These are phyloP conservation scores for Aristolochia fimbriata DNA, from an alignment of 164 flowering plant genomes.

Conservation along the genomic window DNA sequence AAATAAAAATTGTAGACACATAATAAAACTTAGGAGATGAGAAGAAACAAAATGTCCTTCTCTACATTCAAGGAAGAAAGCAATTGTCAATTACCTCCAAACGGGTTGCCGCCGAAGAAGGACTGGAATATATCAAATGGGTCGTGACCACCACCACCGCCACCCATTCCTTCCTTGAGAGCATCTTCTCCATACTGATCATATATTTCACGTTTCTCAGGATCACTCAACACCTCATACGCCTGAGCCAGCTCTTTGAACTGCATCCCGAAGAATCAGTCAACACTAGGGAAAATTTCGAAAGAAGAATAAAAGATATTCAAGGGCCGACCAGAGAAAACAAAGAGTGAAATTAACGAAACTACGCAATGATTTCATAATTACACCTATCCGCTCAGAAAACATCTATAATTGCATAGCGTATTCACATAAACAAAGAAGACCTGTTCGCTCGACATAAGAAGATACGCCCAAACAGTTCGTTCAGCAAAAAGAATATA, in stretches of 20 bases:
- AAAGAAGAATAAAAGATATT: background rate
- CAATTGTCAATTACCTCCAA: constrained; percentile 34
- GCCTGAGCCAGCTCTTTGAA: constrained; percentile 89
- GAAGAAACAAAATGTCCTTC: too few relatives aligned
- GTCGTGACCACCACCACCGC: constrained; percentile 61
- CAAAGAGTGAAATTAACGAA: background rate
- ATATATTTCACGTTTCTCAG: constrained; percentile 81
- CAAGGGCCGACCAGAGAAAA: background rate
- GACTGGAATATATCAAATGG: constrained; percentile 81
- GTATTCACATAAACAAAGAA: too few relatives aligned
- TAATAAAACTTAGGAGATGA: too few relatives aligned
- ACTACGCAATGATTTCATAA: background rate
- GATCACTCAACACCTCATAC: constrained; percentile 81
- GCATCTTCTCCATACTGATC: constrained; percentile 93
- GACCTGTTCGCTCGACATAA: too few relatives aligned
- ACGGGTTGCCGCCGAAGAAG: constrained; percentile 71
- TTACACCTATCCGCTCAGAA: too few relatives aligned
- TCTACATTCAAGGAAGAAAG: too few relatives aligned
- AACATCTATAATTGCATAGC: too few relatives aligned
- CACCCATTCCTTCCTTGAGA: constrained; percentile 89
- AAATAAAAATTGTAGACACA: background rate
- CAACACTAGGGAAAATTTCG: background rate
- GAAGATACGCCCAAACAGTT: too few relatives aligned
- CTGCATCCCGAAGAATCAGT: constrained; percentile 23
- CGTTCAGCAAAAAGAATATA: too few relatives aligned